These are phyloP conservation scores for Suillus variegatus DNA, from an alignment of 768 basidiomycete genomes.

Conservation along the genomic window DNA sequence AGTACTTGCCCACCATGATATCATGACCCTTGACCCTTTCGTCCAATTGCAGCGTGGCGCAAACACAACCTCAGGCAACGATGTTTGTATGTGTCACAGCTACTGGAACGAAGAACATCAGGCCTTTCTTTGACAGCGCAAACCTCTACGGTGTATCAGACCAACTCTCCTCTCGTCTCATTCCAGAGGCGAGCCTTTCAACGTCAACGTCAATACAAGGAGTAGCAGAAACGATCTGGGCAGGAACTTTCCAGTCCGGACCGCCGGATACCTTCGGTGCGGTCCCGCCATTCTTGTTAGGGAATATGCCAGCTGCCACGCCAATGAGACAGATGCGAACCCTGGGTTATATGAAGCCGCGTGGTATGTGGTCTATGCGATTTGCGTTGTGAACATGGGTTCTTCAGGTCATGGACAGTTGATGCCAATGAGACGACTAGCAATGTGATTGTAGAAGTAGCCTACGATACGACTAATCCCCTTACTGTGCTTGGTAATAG, in stretches of 20 bases:
- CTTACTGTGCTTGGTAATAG: conserved; percentile 15
- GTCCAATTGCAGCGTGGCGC: conserved; percentile 16
- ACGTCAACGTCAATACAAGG: conserved; percentile 16
- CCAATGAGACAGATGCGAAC: conserved; percentile 21
- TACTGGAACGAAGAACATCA: conserved; percentile 10
- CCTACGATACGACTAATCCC: conserved; percentile 14
- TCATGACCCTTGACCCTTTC: conserved; percentile 14
- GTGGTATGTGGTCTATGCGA: conserved; percentile 14
- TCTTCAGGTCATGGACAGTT: conserved; percentile 18
- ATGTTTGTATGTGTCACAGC: conserved; percentile 20
- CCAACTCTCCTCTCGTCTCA: conserved; percentile 21
- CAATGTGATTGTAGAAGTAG: neutral
- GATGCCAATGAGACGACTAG: conserved; percentile 2
- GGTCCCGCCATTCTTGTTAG: conserved; percentile 11
- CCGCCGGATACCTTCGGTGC: neutral
- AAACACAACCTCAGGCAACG: conserved; percentile 14
- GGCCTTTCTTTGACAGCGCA: conserved; percentile 14
- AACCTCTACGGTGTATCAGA: conserved; percentile 17
- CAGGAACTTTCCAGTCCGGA: conserved; percentile 6
- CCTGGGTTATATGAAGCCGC: conserved; percentile 21
- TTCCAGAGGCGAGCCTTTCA: conserved; percentile 17
- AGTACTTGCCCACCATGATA: conserved; percentile 12
- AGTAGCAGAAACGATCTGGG: conserved; percentile 25
- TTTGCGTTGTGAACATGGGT: conserved; percentile 7
- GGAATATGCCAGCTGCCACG: conserved; percentile 15